A percentile compares a stretch with the other conserved stretches of the same genome.
These are phyloP conservation scores for Ceratobasidium sp. DNA, from an alignment of 1,284 basidiomycete species.

Conservation along the genomic window DNA sequence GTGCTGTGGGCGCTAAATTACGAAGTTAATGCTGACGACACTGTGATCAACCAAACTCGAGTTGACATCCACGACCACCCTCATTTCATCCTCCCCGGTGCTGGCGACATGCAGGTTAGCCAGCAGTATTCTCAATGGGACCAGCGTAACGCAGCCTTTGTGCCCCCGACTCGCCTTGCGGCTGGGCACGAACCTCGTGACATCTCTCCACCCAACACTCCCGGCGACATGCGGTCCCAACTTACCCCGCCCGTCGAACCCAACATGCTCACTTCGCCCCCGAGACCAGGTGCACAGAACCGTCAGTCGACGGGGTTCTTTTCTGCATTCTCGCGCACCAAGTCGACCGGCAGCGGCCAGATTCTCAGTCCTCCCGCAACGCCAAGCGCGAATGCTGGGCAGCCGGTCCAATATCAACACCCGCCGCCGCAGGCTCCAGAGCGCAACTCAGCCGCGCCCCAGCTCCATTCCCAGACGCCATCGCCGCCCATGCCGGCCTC, in stretches of 20 bases:
- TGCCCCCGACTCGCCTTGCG: slow-evolving; percentile 20
- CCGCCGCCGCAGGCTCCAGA: neutral
- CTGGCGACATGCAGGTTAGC: slow-evolving; percentile 14
- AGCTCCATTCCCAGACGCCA: neutral
- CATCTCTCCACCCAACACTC: slow-evolving; percentile 30
- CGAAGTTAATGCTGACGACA: slow-evolving; percentile 6
- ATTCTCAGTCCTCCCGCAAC: slow-evolving; percentile 31
- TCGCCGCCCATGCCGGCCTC: neutral
- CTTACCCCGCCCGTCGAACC: neutral
- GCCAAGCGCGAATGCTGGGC: neutral
- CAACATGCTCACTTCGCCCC: neutral
- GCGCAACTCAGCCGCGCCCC: neutral
- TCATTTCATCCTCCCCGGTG: neutral
- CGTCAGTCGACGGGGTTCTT: slow-evolving; percentile 39
- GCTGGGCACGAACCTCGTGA: slow-evolving; percentile 12
- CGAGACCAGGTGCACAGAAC: slow-evolving; percentile 27
- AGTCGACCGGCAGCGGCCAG: slow-evolving; percentile 29
- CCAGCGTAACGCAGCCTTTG: slow-evolving; percentile 37
- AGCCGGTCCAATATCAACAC: slow-evolving; percentile 1
- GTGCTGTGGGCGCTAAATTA: slow-evolving; percentile 23
- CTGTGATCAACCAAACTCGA: neutral
- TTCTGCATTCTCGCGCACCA: slow-evolving; percentile 38
- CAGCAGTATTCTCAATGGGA: slow-evolving; percentile 32
- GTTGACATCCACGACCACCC: slow-evolving; percentile 22
- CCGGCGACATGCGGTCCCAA: neutral